A percentile compares a stretch with the other conserved stretches of the same genome.
Conservation (phyloP, 768 basidiomycete genomes). For the Termitomyces sp. region DNA sequence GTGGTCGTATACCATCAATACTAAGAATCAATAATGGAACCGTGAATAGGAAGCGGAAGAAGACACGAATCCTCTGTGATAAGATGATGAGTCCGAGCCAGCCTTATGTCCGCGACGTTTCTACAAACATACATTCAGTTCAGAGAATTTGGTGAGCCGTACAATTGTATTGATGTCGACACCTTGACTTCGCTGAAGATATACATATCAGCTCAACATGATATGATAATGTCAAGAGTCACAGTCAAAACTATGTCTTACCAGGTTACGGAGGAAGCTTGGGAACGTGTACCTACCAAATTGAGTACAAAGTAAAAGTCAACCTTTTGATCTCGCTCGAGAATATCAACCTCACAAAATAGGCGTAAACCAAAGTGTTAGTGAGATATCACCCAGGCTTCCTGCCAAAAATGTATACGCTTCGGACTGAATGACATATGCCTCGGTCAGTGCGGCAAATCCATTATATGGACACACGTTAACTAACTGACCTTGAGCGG, state of each 20-base stretch:
- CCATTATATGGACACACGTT: background rate
- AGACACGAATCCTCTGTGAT: constrained; percentile 57
- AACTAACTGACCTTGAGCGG: constrained; percentile 44
- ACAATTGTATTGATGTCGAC: too few species aligned
- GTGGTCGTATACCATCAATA: too few species aligned
- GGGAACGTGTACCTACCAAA: constrained; percentile 68
- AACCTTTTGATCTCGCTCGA: constrained; percentile 4
- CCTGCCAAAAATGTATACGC: too few species aligned
- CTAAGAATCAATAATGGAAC: too few species aligned
- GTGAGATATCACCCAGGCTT: too few species aligned
- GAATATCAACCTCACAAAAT: constrained; percentile 46
- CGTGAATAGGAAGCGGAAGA: too few species aligned
- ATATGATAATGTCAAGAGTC: background rate
- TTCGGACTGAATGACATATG: too few species aligned
- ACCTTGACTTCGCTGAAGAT: constrained; percentile 53
- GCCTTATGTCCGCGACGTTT: too few species aligned
- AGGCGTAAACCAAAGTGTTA: constrained; percentile 75
- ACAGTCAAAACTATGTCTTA: constrained; percentile 26
- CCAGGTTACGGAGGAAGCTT: constrained; percentile 56
- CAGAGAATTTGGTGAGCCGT: constrained; percentile 76
- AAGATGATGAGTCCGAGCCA: background rate
- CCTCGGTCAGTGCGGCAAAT: background rate
- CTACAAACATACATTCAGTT: constrained; percentile 72
- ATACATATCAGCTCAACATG: background rate
- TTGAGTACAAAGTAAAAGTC: constrained; percentile 25